Conservation (phyloP, 768 basidiomycete species). For the Amanita brunnescens region DNA sequence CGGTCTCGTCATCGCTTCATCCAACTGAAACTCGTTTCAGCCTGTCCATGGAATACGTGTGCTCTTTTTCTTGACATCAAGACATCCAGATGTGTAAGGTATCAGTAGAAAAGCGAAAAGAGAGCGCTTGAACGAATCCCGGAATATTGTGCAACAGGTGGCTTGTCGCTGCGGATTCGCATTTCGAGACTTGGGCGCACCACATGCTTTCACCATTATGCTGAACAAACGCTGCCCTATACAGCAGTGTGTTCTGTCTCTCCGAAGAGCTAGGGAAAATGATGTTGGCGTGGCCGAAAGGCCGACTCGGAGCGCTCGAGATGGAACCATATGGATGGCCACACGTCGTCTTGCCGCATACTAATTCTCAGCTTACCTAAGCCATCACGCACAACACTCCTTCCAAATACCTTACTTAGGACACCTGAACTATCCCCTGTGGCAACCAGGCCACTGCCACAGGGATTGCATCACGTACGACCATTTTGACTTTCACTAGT, state of each 20-base stretch:
- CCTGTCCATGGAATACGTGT: neutral
- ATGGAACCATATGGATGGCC: neutral
- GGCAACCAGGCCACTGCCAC: neutral
- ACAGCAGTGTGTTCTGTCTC: too few species aligned
- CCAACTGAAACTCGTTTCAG: neutral
- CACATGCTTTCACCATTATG: too few species aligned
- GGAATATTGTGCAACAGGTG: too few species aligned
- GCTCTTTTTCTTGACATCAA: neutral
- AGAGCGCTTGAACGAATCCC: too few species aligned
- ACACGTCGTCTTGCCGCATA: too few species aligned
- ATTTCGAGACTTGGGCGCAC: too few species aligned
- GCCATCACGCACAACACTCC: too few species aligned
- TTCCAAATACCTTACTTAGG: neutral
- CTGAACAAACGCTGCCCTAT: too few species aligned
- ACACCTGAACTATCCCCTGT: neutral
- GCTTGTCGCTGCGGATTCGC: too few species aligned
- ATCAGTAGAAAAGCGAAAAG: neutral
- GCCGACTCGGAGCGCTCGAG: neutral
- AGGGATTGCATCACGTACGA: neutral
- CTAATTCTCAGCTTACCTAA: too few species aligned
- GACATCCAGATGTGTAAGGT: neutral
- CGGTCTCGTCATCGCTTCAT: neutral
- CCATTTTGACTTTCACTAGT: neutral
- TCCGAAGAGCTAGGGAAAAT: neutral
- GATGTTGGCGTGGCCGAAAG: neutral